Conservation (phyloP, 2,329 filamentous ascomycete species). For the Colletotrichum falcatum region DNA sequence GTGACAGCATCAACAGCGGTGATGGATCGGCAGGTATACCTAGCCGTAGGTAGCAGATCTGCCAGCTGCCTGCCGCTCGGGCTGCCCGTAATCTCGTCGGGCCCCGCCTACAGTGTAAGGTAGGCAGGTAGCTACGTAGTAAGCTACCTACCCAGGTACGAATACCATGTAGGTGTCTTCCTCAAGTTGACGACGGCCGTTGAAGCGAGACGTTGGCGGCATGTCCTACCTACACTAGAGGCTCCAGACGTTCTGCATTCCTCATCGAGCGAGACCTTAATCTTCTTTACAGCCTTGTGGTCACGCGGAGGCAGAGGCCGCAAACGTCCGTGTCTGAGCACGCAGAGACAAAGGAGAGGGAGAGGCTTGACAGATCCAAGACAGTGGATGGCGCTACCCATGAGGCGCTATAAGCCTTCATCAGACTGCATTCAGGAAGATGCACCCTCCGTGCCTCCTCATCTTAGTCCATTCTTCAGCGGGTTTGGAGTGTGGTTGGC, state of each 20-base stretch:
- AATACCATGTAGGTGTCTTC: too few species aligned
- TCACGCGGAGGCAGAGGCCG: constrained; percentile 9
- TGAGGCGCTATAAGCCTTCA: constrained; percentile 10
- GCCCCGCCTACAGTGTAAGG: background rate
- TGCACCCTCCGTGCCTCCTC: constrained; percentile 22
- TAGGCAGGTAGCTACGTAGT: too few species aligned
- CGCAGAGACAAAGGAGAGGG: constrained; percentile 30
- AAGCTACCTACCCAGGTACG: too few species aligned
- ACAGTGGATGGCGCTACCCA: constrained; percentile 27
- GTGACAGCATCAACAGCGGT: constrained; percentile 8
- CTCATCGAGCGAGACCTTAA: constrained; percentile 7
- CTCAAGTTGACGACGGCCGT: constrained; percentile 4
- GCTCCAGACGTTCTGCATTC: constrained; percentile 31
- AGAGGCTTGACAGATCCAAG: constrained; percentile 24
- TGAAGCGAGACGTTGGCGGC: constrained; percentile 20
- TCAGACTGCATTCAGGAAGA: constrained; percentile 30
- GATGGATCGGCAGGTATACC: constrained; percentile 18
- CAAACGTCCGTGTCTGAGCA: constrained; percentile 29
- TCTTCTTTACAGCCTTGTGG: constrained; percentile 10
- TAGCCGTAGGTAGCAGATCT: background rate
- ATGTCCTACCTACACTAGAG: background rate
- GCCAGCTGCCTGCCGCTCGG: constrained; percentile 9
- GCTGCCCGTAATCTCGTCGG: background rate
- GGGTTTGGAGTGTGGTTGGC: background rate
- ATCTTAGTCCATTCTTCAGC: constrained; percentile 37